Percentiles rank a stretch among this genome's conserved stretches.
Evolutionary conservation across 495 filamentous ascomycete species (phyloP).

Genomic region (Neurospora africana): DNA sequence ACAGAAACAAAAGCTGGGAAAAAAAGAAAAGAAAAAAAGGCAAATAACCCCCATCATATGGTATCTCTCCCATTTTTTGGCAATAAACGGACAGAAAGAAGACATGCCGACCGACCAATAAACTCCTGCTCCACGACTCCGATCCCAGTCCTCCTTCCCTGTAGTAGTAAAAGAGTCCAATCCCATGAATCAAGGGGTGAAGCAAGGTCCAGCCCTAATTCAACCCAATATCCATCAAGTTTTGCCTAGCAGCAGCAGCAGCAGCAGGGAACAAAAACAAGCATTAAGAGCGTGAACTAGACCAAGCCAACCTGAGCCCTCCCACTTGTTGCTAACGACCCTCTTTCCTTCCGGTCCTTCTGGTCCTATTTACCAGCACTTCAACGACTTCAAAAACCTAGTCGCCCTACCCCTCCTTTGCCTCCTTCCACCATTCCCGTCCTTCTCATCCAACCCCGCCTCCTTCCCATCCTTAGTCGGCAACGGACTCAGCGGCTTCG

Average conservation of each 20-base stretch:
- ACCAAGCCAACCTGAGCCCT: background rate
- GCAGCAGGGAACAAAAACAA: background rate
- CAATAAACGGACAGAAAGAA: background rate
- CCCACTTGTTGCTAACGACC: background rate
- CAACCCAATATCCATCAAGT: background rate
- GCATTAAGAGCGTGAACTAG: background rate
- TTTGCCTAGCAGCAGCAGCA: background rate
- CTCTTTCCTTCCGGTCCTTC: background rate
- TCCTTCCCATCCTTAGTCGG: slow-evolving; percentile 22
- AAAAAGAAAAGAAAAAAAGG: no score
- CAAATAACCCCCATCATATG: background rate
- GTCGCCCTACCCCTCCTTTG: slow-evolving; percentile 16
- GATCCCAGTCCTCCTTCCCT: background rate
- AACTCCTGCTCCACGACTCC: background rate
- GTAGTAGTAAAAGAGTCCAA: background rate
- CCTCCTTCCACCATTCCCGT: slow-evolving; percentile 24
- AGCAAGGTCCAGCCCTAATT: background rate
- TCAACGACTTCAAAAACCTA: slow-evolving; percentile 38
- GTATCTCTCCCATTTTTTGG: background rate
- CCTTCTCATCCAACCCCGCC: slow-evolving; percentile 20
- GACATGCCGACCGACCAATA: background rate
- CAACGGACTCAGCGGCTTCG: slow-evolving; percentile 39
- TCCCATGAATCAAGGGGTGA: background rate
- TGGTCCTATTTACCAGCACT: slow-evolving; percentile 36
- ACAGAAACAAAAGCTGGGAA: no score